Evolutionary conservation across 2,329 filamentous ascomycete species (phyloP), one percentile per base, ranked within the genome.

Genomic region (Aspergillus sp.): DNA sequence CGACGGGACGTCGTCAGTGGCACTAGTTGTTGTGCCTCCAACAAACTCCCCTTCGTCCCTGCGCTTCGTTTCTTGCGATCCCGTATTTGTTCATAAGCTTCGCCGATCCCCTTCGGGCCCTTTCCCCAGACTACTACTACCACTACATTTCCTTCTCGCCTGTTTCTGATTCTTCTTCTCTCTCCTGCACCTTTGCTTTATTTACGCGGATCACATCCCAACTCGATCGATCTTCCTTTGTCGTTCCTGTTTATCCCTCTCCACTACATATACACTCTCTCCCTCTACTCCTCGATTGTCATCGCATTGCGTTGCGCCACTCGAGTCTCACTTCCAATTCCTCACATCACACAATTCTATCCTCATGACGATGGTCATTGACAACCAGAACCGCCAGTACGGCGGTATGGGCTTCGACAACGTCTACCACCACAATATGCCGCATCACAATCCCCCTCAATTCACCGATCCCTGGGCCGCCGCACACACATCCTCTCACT

Each of bases 351-450:
- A 28, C 9, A 46, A 40, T 38, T 35, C 43, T 54, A 56, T 57
- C 53, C 72, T 69, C 69, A 95, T 95, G 90, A 93, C 89, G 73
- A 95, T 95, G 89, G 88, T 90, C 69, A 82, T 95, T 75, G 89
- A 95, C 74, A 82, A 83, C 62, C 87, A 90, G 69, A 89, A 91
- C 73, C 88, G 83, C 74, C 81, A 82, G 67, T 88, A 86, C 73
- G 87, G 79, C 62, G 80, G 78, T 65, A 78, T 95, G 74, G 82
- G 81, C 68, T 93, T 91, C 75, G 88, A 91, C 69, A 78, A 82
- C 66, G 83, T 90, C 77, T 82, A 86, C 65, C 77, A 74, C 63
- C 77, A 70, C 67, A 77, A 81, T 27, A 81, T 88, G 78, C 79
- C 83, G 60, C 74, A 71, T 64, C 74, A 71, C 63, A 72, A 56